Percentiles rank a stretch among this genome's conserved stretches.
Evolutionary conservation across 768 basidiomycete genomes (phyloP).

Genomic region (Boletus reticuloceps): DNA sequence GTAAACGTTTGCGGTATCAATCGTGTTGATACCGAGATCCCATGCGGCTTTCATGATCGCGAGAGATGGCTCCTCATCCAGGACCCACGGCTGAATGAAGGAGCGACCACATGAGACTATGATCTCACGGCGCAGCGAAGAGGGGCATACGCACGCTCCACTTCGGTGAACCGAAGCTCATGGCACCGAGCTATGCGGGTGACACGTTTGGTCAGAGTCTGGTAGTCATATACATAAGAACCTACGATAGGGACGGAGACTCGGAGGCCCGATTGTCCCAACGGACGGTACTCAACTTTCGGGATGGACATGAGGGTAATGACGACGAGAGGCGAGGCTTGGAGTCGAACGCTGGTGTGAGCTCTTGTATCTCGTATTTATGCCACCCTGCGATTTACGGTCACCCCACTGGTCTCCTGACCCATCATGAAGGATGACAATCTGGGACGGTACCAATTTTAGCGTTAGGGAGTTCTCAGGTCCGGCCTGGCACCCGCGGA

Average conservation of each 20-base stretch:
- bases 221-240: background rate
- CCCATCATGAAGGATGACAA: background rate
- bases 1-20: slow-evolving; percentile 39
- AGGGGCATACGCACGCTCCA: slow-evolving; percentile 22
- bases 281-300: slow-evolving; percentile 20
- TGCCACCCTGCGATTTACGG: background rate
- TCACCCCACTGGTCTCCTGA: background rate
- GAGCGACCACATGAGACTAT: background rate
- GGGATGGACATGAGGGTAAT: slow-evolving; percentile 1
- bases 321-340: too few species aligned
- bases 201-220: background rate
- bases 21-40: slow-evolving; percentile 39
- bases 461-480: too few species aligned
- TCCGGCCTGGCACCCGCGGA: too few species aligned
- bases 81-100: slow-evolving; percentile 21
- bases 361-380: background rate
- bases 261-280: slow-evolving; percentile 28
- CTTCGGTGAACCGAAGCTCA: slow-evolving; percentile 28
- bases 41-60: slow-evolving; percentile 39
- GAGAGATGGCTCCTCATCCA: slow-evolving; percentile 28
- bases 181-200: slow-evolving; percentile 21
- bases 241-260: slow-evolving; percentile 36
- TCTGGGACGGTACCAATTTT: background rate
- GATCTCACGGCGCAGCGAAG: background rate
- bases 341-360: background rate